Base-by-base conservation (phyloP, 1,284 basidiomycete species). In the Puccinia coronata region DNA sequence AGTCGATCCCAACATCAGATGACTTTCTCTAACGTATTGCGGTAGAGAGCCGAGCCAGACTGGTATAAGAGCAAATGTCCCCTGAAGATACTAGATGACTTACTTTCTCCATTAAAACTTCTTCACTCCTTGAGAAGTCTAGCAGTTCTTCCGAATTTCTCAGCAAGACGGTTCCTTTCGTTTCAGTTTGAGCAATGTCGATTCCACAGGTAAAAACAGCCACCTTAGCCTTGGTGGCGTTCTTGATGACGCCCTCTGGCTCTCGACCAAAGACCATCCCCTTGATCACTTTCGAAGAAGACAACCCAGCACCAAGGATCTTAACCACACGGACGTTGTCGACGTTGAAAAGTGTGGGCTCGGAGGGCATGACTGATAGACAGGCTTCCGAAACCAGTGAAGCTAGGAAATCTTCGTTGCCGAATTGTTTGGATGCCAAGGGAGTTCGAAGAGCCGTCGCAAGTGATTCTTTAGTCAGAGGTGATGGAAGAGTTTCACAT, bases 191-290 rank as follows among this genome's bases (percentile, higher is more conserved):
- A 20, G 94, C 90, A 82, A 95, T 91, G 86, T 98, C 96, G 82
- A 98, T 89, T 1, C 93, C 93, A 83, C 91, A 94, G 0, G 96
- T 98, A 88, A 92, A 98, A 80, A 98, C 93, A 8, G 93, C 96
- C 69, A 97, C 95, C 87, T 97, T 96, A 74, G 91, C 93, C 84
- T 91, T 91, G 81, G 88, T 89, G 12, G 91, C 92, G 84, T 93
- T 93, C 88, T 95, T 95, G 84, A 97, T 87, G 88, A 59, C 84
- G 91, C 93, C 94, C 87, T 99, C 96, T 0, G 97, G 94, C 87
- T 97, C 94, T 55, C 96, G 90, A 65, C 94, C 94, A 84, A 99
- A 98, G 0, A 99, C 96, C 97, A 99, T 99, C 70, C 97, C 97
- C 83, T 93, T 91, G 8, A 99, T 92, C 14, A 99, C 96, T 83